Evolutionary conservation across 805 yeast species (phyloP).

Genomic region (Blastobotrys muscicola): DNA sequence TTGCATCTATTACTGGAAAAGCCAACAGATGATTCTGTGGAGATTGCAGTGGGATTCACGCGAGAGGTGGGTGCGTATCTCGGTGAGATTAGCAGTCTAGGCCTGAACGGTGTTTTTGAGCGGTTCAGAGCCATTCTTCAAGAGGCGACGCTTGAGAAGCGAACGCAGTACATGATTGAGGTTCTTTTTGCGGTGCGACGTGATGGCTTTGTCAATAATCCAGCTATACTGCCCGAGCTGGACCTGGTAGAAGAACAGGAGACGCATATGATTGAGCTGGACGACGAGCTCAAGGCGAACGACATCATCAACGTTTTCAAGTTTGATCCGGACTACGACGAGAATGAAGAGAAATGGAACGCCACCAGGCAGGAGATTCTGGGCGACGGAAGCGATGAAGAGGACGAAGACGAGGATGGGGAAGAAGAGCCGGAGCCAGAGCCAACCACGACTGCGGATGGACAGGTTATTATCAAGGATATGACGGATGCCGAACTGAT

Average conservation of each 20-base stretch:
- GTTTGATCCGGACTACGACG: constrained; percentile 42
- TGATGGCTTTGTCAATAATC: constrained; percentile 32
- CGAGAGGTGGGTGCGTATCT: constrained; percentile 45
- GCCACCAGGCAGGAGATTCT: constrained; percentile 36
- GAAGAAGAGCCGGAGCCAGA: constrained; percentile 13
- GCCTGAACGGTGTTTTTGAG: constrained; percentile 46
- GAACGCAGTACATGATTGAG: constrained; percentile 41
- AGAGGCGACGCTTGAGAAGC: constrained; percentile 37
- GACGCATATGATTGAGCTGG: constrained; percentile 47
- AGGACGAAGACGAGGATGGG: constrained; percentile 13
- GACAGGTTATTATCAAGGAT: constrained; percentile 40
- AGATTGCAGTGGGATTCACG: constrained; percentile 43
- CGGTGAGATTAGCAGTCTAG: constrained; percentile 33
- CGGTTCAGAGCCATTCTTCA: constrained; percentile 51
- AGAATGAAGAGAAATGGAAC: constrained; percentile 41
- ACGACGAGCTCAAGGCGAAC: constrained; percentile 39
- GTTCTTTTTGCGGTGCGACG: constrained; percentile 43
- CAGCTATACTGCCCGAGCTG: constrained; percentile 36
- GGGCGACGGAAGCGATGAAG: constrained; percentile 25
- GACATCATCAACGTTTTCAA: constrained; percentile 42
- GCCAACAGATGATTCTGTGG: constrained; percentile 48
- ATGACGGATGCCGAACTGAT: constrained; percentile 56
- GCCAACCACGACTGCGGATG: background rate
- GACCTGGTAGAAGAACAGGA: constrained; percentile 52
- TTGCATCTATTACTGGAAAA: constrained; percentile 37